Percentiles rank a stretch among this genome's conserved stretches.
Conservation (phyloP, 805 yeast species). For the Candida boidinii region DNA sequence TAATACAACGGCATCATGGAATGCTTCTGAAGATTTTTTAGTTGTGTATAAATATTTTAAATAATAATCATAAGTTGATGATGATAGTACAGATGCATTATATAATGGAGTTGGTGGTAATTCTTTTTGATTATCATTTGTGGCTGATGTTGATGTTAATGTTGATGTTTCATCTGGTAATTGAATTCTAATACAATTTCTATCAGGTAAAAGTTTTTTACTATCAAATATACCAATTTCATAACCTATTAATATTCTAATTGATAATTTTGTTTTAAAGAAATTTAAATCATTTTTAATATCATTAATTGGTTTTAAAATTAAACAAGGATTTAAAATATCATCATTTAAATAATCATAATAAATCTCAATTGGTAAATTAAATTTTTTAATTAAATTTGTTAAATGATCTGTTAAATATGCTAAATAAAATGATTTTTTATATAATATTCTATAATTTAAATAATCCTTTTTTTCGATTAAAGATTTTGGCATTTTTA, state of each 20-base stretch:
- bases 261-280: conserved; percentile 58
- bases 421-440: conserved; percentile 81
- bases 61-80: conserved; percentile 59
- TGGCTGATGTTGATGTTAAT: too few relatives aligned
- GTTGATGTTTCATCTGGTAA: conserved; percentile 21
- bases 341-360: conserved; percentile 74
- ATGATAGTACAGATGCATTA: conserved; percentile 71
- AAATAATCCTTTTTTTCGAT: conserved; percentile 85
- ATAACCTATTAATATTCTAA: conserved; percentile 67
- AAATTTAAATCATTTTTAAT: conserved; percentile 47
- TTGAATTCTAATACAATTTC: conserved; percentile 74
- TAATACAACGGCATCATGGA: conserved; percentile 77
- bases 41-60: conserved; percentile 69
- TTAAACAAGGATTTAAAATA: conserved; percentile 63
- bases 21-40: conserved; percentile 69
- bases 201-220: conserved; percentile 69
- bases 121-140: conserved; percentile 23
- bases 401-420: conserved; percentile 62
- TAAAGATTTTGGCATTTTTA: conserved; percentile 70
- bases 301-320: conserved; percentile 34
- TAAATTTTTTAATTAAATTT: conserved; percentile 41
- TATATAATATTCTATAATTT: conserved; percentile 84
- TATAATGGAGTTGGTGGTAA: conserved; percentile 79
- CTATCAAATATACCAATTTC: conserved; percentile 64
- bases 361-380: conserved; percentile 49